Percentiles rank a stretch among this genome's conserved stretches.
Conservation (phyloP, 768 basidiomycete genomes). For the Mycena amicta region DNA sequence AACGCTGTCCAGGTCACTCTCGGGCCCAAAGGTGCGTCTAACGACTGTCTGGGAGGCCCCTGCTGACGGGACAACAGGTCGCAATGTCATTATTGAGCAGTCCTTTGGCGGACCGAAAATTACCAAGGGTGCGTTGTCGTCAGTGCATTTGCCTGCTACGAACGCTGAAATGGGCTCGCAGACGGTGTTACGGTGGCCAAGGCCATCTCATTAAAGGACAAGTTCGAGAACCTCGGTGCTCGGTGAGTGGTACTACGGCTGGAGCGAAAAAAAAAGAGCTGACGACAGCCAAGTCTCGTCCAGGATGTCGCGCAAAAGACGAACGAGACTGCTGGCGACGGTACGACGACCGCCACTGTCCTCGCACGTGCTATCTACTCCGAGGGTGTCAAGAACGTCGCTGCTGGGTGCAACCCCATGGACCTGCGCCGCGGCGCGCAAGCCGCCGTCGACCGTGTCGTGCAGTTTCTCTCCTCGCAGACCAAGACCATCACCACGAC, state of each 20-base stretch:
- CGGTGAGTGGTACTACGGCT: constrained; percentile 60
- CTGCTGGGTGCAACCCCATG: constrained; percentile 99
- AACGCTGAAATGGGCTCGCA: constrained; percentile 31
- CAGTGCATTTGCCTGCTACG: neutral
- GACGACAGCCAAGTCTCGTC: constrained; percentile 60
- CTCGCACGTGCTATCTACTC: constrained; percentile 97
- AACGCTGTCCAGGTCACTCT: constrained; percentile 96
- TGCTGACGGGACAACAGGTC: constrained; percentile 50
- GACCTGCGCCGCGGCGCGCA: constrained; percentile 98
- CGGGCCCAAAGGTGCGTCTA: constrained; percentile 82
- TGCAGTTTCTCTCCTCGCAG: constrained; percentile 85
- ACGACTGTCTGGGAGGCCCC: neutral
- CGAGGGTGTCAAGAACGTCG: constrained; percentile 99
- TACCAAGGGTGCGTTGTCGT: constrained; percentile 73
- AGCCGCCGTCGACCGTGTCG: constrained; percentile 93
- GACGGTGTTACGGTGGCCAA: constrained; percentile 99
- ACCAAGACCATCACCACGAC: constrained; percentile 95
- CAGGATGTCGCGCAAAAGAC: constrained; percentile 97
- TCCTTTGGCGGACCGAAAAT: constrained; percentile 90
- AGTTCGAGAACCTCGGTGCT: constrained; percentile 98
- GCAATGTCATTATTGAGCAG: constrained; percentile 99
- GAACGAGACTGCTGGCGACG: constrained; percentile 96
- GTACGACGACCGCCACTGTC: constrained; percentile 97
- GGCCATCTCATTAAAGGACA: constrained; percentile 91
- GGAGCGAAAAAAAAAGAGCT: neutral